Evolutionary conservation across 2,329 filamentous ascomycete genomes (phyloP).

Genomic region (Aspergillus terreus): DNA sequence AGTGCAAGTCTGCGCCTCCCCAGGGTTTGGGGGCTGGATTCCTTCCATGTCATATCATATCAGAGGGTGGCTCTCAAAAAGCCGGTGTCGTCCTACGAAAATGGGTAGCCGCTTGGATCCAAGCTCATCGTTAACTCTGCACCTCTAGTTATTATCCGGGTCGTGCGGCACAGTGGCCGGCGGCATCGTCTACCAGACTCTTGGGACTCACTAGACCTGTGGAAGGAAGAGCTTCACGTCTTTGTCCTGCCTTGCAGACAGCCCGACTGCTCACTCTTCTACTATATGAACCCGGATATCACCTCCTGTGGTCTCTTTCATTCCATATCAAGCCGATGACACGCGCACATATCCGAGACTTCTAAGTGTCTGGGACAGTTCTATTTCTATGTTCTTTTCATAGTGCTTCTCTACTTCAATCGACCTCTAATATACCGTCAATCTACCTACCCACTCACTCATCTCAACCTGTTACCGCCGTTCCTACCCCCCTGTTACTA

Average conservation of each 20-base stretch:
- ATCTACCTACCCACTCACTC: neutral
- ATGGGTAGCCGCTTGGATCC: conserved; percentile 36
- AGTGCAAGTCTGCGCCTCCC: conserved; percentile 28
- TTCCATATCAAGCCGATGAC: conserved; percentile 1
- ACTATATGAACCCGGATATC: conserved; percentile 23
- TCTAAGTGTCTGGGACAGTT: no score
- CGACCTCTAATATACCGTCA: neutral
- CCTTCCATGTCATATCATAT: conserved; percentile 19
- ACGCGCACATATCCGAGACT: neutral
- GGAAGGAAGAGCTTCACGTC: conserved; percentile 21
- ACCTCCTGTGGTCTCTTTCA: conserved; percentile 15
- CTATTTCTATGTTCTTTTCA: neutral
- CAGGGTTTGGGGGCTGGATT: conserved; percentile 30
- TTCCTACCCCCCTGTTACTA: neutral
- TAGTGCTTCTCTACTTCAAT: neutral
- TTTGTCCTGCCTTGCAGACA: conserved; percentile 33
- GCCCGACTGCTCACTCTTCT: conserved; percentile 18
- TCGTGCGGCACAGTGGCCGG: conserved; percentile 27
- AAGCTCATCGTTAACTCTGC: conserved; percentile 29
- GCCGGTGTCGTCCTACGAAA: conserved; percentile 23
- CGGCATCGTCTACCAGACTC: conserved; percentile 24
- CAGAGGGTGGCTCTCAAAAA: conserved; percentile 12
- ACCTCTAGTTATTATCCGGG: conserved; percentile 21
- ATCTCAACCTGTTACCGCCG: neutral
- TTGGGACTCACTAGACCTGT: conserved; percentile 31